These are phyloP conservation scores for Solanum clarkiae DNA, from an alignment of 257 asterid species.

Conservation along the genomic window DNA sequence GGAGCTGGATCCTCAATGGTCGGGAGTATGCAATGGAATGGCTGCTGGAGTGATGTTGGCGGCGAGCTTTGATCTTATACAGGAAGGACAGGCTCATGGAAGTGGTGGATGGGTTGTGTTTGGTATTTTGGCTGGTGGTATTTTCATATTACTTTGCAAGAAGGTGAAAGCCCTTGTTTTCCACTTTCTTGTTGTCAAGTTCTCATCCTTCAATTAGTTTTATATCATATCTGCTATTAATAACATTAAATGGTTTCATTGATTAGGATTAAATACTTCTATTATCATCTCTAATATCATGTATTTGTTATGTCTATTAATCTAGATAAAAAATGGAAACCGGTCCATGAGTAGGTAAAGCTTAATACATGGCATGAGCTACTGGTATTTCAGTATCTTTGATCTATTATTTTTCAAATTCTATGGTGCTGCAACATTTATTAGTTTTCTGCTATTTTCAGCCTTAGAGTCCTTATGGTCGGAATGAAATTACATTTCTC, in stretches of 20 bases:
- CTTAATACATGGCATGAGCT: neutral
- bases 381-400: neutral
- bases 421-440: neutral
- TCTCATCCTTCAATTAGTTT: neutral
- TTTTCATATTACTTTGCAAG: slow-evolving; percentile 92
- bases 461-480: neutral
- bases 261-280: neutral
- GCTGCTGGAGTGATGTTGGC: slow-evolving; percentile 99
- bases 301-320: neutral
- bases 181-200: neutral
- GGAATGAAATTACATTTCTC: neutral
- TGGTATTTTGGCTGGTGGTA: slow-evolving; percentile 88
- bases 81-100: slow-evolving; percentile 95
- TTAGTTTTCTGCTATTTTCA: neutral
- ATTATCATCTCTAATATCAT: neutral
- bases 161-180: slow-evolving; percentile 29
- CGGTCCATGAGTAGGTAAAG: neutral
- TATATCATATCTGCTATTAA: neutral
- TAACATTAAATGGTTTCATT: neutral
- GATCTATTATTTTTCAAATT: neutral
- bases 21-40: slow-evolving; percentile 96
- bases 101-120: slow-evolving; percentile 94
- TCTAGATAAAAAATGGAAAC: neutral
- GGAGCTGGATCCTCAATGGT: slow-evolving; percentile 95
- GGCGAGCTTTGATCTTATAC: slow-evolving; percentile 97